Conservation (phyloP, 208 protist species). For the Trypanosoma grayi region DNA sequence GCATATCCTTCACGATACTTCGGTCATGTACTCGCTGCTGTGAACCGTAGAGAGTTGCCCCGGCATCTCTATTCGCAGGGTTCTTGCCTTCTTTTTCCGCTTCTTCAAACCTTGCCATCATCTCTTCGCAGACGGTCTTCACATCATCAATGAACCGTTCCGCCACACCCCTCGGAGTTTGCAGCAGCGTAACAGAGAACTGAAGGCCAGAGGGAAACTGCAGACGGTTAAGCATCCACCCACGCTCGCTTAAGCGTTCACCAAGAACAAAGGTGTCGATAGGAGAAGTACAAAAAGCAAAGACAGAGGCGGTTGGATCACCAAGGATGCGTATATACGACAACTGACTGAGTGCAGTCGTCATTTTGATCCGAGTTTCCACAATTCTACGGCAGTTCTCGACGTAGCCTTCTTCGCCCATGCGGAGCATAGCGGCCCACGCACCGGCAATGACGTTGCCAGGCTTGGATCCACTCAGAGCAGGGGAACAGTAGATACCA, state of each 20-base stretch:
- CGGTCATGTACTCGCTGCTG: slow-evolving; percentile 89
- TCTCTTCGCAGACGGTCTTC: slow-evolving; percentile 34
- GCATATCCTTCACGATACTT: slow-evolving; percentile 85
- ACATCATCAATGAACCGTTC: slow-evolving; percentile 81
- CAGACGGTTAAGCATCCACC: slow-evolving; percentile 94
- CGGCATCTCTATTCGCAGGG: slow-evolving; percentile 22
- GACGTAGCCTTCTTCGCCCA: slow-evolving; percentile 91
- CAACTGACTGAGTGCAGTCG: slow-evolving; percentile 54
- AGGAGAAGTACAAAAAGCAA: slow-evolving; percentile 81
- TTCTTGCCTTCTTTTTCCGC: slow-evolving; percentile 38
- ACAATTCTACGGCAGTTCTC: slow-evolving; percentile 78
- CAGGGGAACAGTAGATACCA: slow-evolving; percentile 98
- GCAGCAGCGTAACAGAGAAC: slow-evolving; percentile 89
- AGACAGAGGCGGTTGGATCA: slow-evolving; percentile 73
- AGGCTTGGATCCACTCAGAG: slow-evolving; percentile 92
- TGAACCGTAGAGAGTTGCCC: slow-evolving; percentile 93
- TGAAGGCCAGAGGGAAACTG: slow-evolving; percentile 94
- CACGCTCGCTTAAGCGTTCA: slow-evolving; percentile 70
- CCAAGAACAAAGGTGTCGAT: slow-evolving; percentile 93
- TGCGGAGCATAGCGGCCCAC: slow-evolving; percentile 95
- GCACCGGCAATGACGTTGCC: slow-evolving; percentile 95
- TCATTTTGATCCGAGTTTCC: slow-evolving; percentile 76
- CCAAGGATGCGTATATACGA: slow-evolving; percentile 85
- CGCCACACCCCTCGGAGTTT: slow-evolving; percentile 70
- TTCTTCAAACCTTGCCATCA: slow-evolving; percentile 40